Conservation (phyloP, 345 rosid genomes). For the Melastoma malabathricum region DNA sequence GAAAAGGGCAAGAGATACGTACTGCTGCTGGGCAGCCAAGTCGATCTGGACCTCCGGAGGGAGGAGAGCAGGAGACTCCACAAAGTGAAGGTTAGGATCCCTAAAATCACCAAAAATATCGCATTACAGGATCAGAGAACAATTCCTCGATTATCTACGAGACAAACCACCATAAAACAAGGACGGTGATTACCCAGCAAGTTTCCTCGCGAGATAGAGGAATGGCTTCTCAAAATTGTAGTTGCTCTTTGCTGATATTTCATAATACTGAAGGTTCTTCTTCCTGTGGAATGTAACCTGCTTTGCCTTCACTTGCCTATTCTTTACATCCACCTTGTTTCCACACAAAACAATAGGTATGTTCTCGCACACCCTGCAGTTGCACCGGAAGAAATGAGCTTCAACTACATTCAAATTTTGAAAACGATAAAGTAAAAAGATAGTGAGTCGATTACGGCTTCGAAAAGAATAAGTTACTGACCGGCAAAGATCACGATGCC, state of each 20-base stretch:
- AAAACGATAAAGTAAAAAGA: background rate
- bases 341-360: constrained; percentile 89
- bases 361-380: constrained; percentile 70
- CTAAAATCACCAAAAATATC: constrained; percentile 14
- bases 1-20: constrained; percentile 11
- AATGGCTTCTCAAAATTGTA: constrained; percentile 91
- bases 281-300: constrained; percentile 90
- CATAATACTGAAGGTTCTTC: constrained; percentile 86
- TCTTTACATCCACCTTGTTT: constrained; percentile 89
- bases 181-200: constrained; percentile 47
- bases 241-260: constrained; percentile 90
- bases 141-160: no score
- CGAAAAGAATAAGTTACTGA: constrained; percentile 2
- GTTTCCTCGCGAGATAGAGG: constrained; percentile 78
- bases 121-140: no score
- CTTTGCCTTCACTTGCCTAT: constrained; percentile 91
- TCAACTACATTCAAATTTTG: background rate
- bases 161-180: background rate
- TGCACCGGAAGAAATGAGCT: background rate
- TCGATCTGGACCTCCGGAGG: constrained; percentile 93
- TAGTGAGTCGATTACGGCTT: no score
- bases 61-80: constrained; percentile 83
- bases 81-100: constrained; percentile 83
- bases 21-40: constrained; percentile 79
- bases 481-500: constrained; percentile 99